phyloP scores from a whole-genome alignment of 2,329 filamentous ascomycete genomes.

The Xylariaceae sp. region DNA sequence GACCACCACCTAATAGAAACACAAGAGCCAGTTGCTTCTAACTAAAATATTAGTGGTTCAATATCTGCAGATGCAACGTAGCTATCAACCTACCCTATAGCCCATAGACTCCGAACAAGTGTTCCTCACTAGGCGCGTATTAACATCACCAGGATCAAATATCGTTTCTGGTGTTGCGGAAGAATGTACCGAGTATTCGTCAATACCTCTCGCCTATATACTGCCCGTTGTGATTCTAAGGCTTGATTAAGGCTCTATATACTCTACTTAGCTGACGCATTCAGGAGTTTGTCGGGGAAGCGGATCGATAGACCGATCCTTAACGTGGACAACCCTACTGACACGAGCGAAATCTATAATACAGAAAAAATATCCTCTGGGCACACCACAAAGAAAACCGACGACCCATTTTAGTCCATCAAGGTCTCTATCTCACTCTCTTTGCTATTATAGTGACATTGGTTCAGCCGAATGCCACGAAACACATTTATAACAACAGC shows the following conservation, averaged over 20 bases:
- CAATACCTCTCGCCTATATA: too few species aligned
- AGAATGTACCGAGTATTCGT: too few species aligned
- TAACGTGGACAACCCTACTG: too few species aligned
- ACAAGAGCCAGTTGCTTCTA: too few species aligned
- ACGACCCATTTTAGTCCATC: background rate
- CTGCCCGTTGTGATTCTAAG: background rate
- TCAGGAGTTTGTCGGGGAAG: background rate
- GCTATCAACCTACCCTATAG: background rate
- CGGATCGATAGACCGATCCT: constrained; percentile 4
- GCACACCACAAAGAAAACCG: background rate
- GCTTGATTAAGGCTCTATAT: background rate
- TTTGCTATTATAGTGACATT: background rate
- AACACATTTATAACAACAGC: constrained; percentile 1
- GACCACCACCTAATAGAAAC: background rate
- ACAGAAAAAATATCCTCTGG: too few species aligned
- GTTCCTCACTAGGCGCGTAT: background rate
- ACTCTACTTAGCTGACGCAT: background rate
- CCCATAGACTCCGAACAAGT: background rate
- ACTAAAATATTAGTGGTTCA: background rate
- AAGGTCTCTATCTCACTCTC: background rate
- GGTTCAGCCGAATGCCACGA: background rate
- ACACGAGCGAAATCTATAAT: too few species aligned
- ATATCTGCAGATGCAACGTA: background rate
- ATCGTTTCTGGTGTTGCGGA: background rate
- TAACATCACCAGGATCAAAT: background rate